Evolutionary conservation across 176 grass and related monocot species (phyloP).

Genomic region (Avena eriantha): DNA sequence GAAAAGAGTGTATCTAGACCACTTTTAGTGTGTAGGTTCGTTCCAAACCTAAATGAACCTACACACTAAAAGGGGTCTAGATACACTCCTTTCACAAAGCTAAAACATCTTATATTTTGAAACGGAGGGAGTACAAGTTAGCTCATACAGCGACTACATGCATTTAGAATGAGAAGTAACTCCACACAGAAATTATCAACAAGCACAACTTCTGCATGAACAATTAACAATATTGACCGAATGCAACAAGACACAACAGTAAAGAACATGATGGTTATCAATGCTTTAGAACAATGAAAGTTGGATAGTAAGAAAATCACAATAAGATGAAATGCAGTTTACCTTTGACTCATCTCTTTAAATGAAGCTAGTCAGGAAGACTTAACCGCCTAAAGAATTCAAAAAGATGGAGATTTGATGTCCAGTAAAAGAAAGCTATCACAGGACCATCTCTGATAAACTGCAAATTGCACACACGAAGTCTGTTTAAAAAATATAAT

Average conservation of each 20-base stretch:
- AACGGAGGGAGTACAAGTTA: background rate
- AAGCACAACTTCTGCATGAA: conserved; percentile 34
- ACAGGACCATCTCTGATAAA: conserved; percentile 89
- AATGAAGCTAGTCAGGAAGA: conserved; percentile 68
- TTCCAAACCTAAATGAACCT: no score
- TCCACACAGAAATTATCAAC: conserved; percentile 13
- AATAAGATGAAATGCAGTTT: conserved; percentile 31
- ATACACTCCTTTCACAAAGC: no score
- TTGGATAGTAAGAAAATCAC: background rate
- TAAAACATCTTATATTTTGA: no score
- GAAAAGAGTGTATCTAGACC: no score
- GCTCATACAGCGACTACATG: background rate
- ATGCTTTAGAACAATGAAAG: conserved; percentile 25
- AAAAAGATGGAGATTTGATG: conserved; percentile 76
- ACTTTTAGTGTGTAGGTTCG: no score
- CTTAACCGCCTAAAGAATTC: conserved; percentile 87
- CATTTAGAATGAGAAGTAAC: conserved; percentile 25
- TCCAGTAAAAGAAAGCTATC: conserved; percentile 94
- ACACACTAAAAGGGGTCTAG: no score
- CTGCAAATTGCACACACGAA: conserved; percentile 60
- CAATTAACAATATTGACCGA: conserved; percentile 19
- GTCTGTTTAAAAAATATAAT: conserved; percentile 39
- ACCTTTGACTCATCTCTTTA: conserved; percentile 49
- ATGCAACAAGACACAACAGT: background rate
- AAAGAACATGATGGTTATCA: conserved; percentile 16